Conservation (phyloP, 805 yeast genomes). For the Ogataea paraovalis region DNA sequence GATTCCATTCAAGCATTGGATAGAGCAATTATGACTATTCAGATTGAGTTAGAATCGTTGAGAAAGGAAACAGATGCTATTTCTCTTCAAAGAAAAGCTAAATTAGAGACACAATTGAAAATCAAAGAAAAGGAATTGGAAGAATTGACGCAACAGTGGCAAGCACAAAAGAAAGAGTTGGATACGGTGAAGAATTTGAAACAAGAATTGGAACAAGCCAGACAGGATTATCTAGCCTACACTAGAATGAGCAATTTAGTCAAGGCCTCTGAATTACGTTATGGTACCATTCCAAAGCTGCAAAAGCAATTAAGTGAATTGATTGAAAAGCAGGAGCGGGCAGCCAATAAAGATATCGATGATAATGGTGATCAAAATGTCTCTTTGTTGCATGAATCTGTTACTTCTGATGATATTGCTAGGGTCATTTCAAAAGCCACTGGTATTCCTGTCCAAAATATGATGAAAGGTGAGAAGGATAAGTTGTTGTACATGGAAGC, state of each 20-base stretch:
- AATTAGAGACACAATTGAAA: conserved; percentile 63
- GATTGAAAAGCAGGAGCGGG: conserved; percentile 30
- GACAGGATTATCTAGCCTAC: conserved; percentile 73
- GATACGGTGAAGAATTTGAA: conserved; percentile 78
- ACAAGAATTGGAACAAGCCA: conserved; percentile 78
- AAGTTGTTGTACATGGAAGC: conserved; percentile 84
- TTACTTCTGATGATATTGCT: conserved; percentile 91
- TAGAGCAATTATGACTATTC: conserved; percentile 85
- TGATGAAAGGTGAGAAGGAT: conserved; percentile 93
- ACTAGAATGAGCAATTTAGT: conserved; percentile 86
- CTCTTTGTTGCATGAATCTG: conserved; percentile 76
- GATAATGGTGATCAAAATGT: conserved; percentile 26
- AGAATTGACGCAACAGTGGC: conserved; percentile 83
- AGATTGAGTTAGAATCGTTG: conserved; percentile 90
- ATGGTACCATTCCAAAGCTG: conserved; percentile 78
- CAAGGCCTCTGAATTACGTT: conserved; percentile 84
- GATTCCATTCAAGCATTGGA: conserved; percentile 89
- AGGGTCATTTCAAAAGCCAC: conserved; percentile 90
- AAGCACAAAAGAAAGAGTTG: conserved; percentile 69
- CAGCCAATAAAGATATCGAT: conserved; percentile 25
- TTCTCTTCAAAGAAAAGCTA: conserved; percentile 73
- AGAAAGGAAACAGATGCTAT: conserved; percentile 88
- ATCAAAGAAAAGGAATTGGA: conserved; percentile 60
- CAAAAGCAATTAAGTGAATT: conserved; percentile 54
- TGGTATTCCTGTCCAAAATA: conserved; percentile 88